Evolutionary conservation across 1,284 basidiomycete species (phyloP).

Genomic region (Anthracocystis panici-leucophaei): DNA sequence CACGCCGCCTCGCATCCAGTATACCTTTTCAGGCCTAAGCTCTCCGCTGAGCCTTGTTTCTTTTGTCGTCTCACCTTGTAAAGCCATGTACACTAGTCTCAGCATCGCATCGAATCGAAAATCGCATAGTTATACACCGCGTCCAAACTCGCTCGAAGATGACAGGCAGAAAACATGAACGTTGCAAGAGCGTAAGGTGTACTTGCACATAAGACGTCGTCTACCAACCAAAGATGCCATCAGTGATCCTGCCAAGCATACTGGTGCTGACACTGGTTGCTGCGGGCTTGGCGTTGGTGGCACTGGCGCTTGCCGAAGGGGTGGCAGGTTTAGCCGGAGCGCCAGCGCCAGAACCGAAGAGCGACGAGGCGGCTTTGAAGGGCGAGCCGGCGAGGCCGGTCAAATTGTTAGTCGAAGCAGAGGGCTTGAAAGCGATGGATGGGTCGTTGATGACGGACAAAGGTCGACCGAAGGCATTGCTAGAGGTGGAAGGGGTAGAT

Average conservation of each 20-base stretch:
- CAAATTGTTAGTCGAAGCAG: slow-evolving; percentile 33
- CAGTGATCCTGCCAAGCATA: slow-evolving; percentile 54
- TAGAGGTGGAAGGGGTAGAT: slow-evolving; percentile 2
- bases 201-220: neutral
- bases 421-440: slow-evolving; percentile 35
- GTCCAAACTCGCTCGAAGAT: neutral
- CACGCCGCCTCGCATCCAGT: neutral
- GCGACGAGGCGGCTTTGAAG: slow-evolving; percentile 49
- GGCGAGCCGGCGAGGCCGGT: slow-evolving; percentile 33
- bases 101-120: neutral
- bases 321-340: slow-evolving; percentile 20
- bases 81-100: slow-evolving; percentile 10
- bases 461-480: slow-evolving; percentile 44
- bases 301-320: neutral
- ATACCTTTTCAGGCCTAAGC: slow-evolving; percentile 1
- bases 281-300: slow-evolving; percentile 19
- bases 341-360: slow-evolving; percentile 38
- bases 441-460: slow-evolving; percentile 50
- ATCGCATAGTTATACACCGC: neutral
- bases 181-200: neutral
- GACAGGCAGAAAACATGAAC: neutral
- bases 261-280: slow-evolving; percentile 16
- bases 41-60: neutral
- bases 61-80: slow-evolving; percentile 1
- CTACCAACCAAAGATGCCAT: slow-evolving; percentile 64